These are phyloP conservation scores for Cunninghamia lanceolata DNA, from an alignment of 75 land plant species.

Conservation along the genomic window DNA sequence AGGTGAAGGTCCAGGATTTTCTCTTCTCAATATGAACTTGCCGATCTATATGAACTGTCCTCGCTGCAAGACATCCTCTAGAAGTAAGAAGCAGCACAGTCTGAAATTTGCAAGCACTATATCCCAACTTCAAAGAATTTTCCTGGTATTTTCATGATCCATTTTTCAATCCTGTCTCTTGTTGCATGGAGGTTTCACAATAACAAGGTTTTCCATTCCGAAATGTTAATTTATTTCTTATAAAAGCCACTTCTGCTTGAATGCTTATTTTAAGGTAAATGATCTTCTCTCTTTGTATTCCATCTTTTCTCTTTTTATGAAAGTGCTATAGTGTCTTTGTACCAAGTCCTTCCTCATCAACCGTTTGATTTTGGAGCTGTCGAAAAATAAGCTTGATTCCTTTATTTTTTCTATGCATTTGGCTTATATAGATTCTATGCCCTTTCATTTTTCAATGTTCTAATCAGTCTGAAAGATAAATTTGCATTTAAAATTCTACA, in stretches of 20 bases:
- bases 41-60: slow-evolving; percentile 96
- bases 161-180: background rate
- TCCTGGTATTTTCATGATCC: slow-evolving; percentile 53
- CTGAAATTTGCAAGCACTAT: slow-evolving; percentile 72
- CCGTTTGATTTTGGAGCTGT: background rate
- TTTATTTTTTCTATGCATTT: background rate
- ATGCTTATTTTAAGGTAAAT: background rate
- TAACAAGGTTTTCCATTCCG: background rate
- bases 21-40: slow-evolving; percentile 70
- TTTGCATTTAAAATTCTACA: background rate
- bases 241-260: background rate
- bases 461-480: background rate
- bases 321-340: background rate
- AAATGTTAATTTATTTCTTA: background rate
- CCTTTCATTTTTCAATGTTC: background rate
- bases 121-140: slow-evolving; percentile 96
- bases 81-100: slow-evolving; percentile 35
- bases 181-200: background rate
- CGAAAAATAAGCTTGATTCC: background rate
- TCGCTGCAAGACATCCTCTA: slow-evolving; percentile 51
- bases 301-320: background rate
- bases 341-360: background rate
- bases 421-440: background rate
- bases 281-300: background rate
- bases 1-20: slow-evolving; percentile 53